Conservation (phyloP, 352 stramenopile species). For the Phytophthora macrochlamydospora region DNA sequence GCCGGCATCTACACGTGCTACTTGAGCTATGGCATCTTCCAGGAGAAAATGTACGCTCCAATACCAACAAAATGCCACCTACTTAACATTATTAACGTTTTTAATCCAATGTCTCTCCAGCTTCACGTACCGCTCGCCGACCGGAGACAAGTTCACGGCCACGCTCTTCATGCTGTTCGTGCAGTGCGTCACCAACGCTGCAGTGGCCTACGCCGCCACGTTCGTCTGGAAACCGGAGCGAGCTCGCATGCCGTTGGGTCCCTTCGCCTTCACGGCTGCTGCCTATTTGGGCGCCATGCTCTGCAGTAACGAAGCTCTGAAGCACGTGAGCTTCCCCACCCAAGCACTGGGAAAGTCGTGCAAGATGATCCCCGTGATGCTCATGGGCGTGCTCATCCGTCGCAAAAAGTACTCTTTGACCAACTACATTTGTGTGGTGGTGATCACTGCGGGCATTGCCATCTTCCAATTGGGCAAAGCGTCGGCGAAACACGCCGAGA, state of each 20-base stretch:
- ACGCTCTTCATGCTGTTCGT: constrained; percentile 94
- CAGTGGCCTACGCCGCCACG: constrained; percentile 85
- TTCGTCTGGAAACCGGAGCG: constrained; percentile 85
- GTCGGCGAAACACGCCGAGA: constrained; percentile 67
- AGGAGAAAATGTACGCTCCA: constrained; percentile 91
- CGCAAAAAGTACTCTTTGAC: constrained; percentile 89
- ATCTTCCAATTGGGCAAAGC: constrained; percentile 90
- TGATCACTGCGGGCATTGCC: constrained; percentile 91
- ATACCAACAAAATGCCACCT: not conserved
- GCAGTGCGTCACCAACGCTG: constrained; percentile 90
- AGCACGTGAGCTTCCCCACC: constrained; percentile 97
- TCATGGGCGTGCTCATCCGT: constrained; percentile 93
- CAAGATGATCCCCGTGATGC: constrained; percentile 99
- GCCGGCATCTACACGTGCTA: constrained; percentile 93
- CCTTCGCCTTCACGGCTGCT: constrained; percentile 89
- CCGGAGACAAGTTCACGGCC: constrained; percentile 89
- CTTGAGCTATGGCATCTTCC: constrained; percentile 92
- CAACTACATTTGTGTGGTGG: constrained; percentile 91
- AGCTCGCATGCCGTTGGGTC: constrained; percentile 67
- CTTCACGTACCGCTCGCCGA: constrained; percentile 86
- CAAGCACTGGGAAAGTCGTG: constrained; percentile 98
- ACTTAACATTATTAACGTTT: constrained; percentile 4
- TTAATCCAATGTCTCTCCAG: constrained; percentile 26
- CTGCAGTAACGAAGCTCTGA: constrained; percentile 92
- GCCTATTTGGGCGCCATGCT: constrained; percentile 92